Conservation (phyloP, 2,329 filamentous ascomycete genomes). For the Metarhizium anisopliae region DNA sequence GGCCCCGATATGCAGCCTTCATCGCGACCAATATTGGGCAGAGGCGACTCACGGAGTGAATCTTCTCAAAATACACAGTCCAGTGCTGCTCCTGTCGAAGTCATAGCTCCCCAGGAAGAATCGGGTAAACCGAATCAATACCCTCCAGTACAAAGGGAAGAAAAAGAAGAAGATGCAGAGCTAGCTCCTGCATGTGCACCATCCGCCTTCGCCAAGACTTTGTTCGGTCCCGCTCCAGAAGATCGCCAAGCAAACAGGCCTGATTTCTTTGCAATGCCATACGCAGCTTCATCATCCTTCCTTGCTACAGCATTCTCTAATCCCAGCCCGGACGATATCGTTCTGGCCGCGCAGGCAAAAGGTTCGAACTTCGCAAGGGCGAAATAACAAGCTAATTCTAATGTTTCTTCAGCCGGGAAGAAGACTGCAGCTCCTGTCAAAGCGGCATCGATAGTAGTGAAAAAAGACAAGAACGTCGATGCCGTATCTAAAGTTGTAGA, state of each 20-base stretch:
- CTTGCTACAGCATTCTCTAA: slow-evolving; percentile 61
- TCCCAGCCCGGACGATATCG: slow-evolving; percentile 86
- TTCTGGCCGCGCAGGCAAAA: slow-evolving; percentile 81
- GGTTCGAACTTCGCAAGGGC: slow-evolving; percentile 57
- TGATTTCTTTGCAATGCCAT: slow-evolving; percentile 36
- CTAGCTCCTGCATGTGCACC: slow-evolving; percentile 23
- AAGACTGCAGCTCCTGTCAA: slow-evolving; percentile 32
- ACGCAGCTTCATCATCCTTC: slow-evolving; percentile 39
- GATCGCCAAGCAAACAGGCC: slow-evolving; percentile 17
- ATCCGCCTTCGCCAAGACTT: slow-evolving; percentile 48
- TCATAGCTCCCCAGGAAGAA: neutral
- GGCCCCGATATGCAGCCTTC: neutral
- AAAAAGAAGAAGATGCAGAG: neutral
- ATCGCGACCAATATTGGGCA: neutral
- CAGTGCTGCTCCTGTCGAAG: neutral
- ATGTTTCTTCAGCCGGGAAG: slow-evolving; percentile 44
- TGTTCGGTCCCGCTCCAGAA: slow-evolving; percentile 36
- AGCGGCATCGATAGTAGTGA: slow-evolving; percentile 17
- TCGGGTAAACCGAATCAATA: neutral
- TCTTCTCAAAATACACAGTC: neutral
- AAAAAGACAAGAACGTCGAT: slow-evolving; percentile 31
- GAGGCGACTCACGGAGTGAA: neutral
- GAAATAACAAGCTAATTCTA: slow-evolving; percentile 43
- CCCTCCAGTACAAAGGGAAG: neutral
- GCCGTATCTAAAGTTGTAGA: slow-evolving; percentile 15